Evolutionary conservation across 176 grass and related monocot species (phyloP), one percentile per base, ranked within the genome.

Genomic region (Musa schizocarpa): DNA sequence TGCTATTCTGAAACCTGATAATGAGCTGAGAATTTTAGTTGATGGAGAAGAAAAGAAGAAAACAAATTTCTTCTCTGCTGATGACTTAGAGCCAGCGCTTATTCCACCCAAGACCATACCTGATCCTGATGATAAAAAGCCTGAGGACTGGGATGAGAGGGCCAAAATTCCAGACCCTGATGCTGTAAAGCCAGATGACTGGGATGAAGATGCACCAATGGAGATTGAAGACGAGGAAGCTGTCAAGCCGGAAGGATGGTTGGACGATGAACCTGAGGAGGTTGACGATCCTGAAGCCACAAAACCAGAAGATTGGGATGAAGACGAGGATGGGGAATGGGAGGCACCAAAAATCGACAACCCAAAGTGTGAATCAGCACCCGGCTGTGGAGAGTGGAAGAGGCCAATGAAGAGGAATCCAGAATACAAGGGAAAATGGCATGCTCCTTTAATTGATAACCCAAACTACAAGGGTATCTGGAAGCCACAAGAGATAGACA

Each of bases 311-410:
- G 94, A 98, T 71, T 98, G 94, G 94, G 94, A 98, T 59, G 94
- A 98, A 63, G 94, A 98, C 74, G 94, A 98, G 82, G 94, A 98
- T 91, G 94, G 94, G 8, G 94, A 91, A 76, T 98, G 94, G 94
- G 94, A 98, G 29, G 94, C 90, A 69, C 94, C 88, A 8, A 98
- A 98, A 73, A 93, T 93, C 14, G 90, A 98, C 59, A 98, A 98
- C 77, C 94, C 94, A 26, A 98, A 85, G 88, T 98, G 94, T 22
- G 94, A 98, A 85, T 86, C 81, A 79, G 88, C 88, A 66, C 88
- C 94, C 63, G 94, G 94, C n/a, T 98, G 94, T 76, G 90, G 94
- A 51, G 94, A 98, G 75, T 98, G 94, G 94, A 98, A 89, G 90
- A 91, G 12, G 80, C 94, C 94, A 7, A 82, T 91, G 90, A 98